These are phyloP conservation scores for Neofusicoccum parvum DNA, from an alignment of 2,329 filamentous ascomycete genomes.

Conservation along the genomic window DNA sequence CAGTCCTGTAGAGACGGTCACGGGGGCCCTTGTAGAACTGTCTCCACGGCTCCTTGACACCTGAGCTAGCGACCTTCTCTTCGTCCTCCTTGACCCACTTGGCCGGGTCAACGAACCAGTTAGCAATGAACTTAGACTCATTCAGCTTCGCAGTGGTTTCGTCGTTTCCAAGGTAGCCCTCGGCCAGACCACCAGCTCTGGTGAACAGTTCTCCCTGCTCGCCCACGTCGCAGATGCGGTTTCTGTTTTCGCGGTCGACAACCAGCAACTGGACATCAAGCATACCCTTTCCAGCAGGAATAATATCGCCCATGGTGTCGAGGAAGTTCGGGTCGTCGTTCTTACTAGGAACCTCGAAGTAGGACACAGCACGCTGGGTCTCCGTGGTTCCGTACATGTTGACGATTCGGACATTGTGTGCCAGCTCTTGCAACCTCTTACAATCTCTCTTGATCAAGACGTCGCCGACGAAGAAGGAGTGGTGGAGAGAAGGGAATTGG, in stretches of 20 bases:
- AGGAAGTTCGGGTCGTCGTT: constrained; percentile 65
- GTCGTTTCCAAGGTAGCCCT: constrained; percentile 69
- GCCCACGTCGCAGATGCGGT: constrained; percentile 73
- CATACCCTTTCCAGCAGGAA: constrained; percentile 86
- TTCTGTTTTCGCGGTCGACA: constrained; percentile 69
- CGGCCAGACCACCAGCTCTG: constrained; percentile 78
- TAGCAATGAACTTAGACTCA: constrained; percentile 72
- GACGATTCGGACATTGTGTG: constrained; percentile 72
- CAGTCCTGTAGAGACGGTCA: constrained; percentile 84
- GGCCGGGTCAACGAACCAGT: constrained; percentile 81
- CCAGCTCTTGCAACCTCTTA: constrained; percentile 72
- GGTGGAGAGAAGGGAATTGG: constrained; percentile 73
- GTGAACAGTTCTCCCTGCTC: constrained; percentile 85
- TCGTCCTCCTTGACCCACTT: constrained; percentile 69
- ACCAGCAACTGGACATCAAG: constrained; percentile 85
- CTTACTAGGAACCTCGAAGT: constrained; percentile 73
- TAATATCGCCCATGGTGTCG: constrained; percentile 69
- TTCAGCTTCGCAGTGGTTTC: constrained; percentile 58
- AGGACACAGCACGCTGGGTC: constrained; percentile 78
- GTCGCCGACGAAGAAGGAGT: constrained; percentile 91
- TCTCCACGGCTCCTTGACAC: constrained; percentile 71
- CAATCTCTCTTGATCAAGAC: constrained; percentile 85
- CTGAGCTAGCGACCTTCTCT: constrained; percentile 49
- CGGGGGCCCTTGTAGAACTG: constrained; percentile 77
- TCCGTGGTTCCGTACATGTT: constrained; percentile 93